phyloP scores from a whole-genome alignment of 352 stramenopile species.

The Phytophthora vignae region DNA sequence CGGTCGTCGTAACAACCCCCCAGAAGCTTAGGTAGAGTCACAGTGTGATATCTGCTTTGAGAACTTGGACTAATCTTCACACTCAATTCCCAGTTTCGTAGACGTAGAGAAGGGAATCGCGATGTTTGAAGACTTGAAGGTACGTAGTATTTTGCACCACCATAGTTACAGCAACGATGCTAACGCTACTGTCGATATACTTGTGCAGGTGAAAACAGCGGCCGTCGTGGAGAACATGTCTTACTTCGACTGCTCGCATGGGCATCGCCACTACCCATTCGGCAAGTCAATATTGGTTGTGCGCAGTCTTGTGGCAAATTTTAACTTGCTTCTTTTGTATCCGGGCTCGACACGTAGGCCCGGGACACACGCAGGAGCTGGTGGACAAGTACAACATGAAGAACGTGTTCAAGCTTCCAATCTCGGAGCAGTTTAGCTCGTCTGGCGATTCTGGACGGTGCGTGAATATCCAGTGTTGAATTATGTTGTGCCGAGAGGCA shows the following conservation, averaged over 20 bases:
- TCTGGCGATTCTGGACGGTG: conserved; percentile 82
- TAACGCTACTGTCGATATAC: conserved; percentile 3
- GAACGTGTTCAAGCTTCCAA: conserved; percentile 88
- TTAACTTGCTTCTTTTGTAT: neutral
- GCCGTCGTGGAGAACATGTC: conserved; percentile 99
- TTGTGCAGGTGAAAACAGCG: conserved; percentile 92
- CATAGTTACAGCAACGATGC: neutral
- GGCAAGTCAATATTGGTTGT: conserved; percentile 38
- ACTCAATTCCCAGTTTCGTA: conserved; percentile 84
- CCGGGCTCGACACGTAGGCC: conserved; percentile 37
- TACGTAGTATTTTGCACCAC: conserved; percentile 10
- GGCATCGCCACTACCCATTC: conserved; percentile 88
- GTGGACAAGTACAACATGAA: conserved; percentile 84
- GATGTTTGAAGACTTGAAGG: conserved; percentile 98
- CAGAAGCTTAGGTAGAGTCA: conserved; percentile 91
- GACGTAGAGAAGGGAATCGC: conserved; percentile 99
- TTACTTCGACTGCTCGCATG: conserved; percentile 94
- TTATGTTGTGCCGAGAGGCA: neutral
- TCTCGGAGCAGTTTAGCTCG: conserved; percentile 76
- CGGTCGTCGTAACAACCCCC: conserved; percentile 99
- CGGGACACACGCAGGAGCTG: conserved; percentile 78
- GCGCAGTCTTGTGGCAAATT: neutral
- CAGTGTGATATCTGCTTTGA: neutral
- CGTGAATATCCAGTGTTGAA: conserved; percentile 7
- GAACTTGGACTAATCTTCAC: conserved; percentile 1